A percentile compares a stretch with the other conserved stretches of the same genome.
Evolutionary conservation across 805 yeast species (phyloP).

Genomic region (Hanseniaspora lindneri): DNA sequence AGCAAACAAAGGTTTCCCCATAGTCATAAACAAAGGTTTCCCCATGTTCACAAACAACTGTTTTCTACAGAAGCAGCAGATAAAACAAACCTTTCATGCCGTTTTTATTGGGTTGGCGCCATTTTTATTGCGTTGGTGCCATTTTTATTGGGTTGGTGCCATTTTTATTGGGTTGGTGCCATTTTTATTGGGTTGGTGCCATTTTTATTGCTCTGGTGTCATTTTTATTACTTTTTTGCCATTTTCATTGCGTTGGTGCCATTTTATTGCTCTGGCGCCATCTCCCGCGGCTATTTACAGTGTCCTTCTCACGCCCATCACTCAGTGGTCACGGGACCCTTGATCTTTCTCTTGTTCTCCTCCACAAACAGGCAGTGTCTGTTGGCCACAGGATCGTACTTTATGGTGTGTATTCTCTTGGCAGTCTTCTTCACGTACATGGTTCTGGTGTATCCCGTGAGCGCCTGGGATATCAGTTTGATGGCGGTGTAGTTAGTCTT

Average conservation of each 20-base stretch:
- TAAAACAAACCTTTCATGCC: no score
- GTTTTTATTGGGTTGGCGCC: no score
- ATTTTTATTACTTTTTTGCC: background rate
- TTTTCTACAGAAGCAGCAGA: no score
- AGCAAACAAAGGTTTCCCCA: no score
- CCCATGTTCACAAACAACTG: no score
- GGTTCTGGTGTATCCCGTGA: conserved; percentile 78
- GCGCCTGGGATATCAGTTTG: conserved; percentile 76
- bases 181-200: no score
- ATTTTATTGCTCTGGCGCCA: no score
- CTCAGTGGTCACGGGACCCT: background rate
- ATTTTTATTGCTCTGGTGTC: no score
- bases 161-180: no score
- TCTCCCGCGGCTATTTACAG: conserved; percentile 24
- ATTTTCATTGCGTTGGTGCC: background rate
- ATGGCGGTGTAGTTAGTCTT: conserved; percentile 57
- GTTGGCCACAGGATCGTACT: conserved; percentile 79
- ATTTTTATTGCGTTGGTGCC: no score
- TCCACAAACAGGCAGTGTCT: conserved; percentile 88
- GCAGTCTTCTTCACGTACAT: conserved; percentile 72
- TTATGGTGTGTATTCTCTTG: conserved; percentile 63
- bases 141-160: no score
- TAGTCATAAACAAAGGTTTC: no score
- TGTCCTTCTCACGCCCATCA: conserved; percentile 30
- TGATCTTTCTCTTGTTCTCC: conserved; percentile 69